Evolutionary conservation across 805 yeast species (phyloP), one percentile per base, ranked within the genome.

Genomic region (Candida nitratophila): DNA sequence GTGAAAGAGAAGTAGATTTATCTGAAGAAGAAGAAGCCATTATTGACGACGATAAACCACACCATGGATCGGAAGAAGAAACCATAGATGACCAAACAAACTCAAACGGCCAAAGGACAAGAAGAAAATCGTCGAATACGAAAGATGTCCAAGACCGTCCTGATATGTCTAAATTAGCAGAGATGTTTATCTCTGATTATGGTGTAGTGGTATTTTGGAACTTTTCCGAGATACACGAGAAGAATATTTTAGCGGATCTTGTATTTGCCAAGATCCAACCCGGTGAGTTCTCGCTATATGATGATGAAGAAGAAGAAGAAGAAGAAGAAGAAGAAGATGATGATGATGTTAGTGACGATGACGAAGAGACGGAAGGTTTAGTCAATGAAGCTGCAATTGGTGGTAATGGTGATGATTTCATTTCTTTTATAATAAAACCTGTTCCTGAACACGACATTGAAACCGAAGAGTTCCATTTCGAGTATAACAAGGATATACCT

Each of bases 141-240:
- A 16, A n/a, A 11, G 35, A 32, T 5, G 17, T 8, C 17, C 7
- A 5, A 15, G 15, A 36, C 3, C 39, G 40, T n/a, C 65, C 72
- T 0, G 80, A 78, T 46, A 67, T 74, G 41, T 64, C 75, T 3
- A 77, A 77, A 50, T 86, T 82, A 59, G 91, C 96, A 0, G 98
- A 91, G 56, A 74, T 93, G 71, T 93, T 93, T 56, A 76, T 93
- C 14, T 80, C 91, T 59, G 81, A 79, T 43, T 93, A 93, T 60
- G 99, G 99, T 19, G 95, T 91, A 14, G 88, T 93, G n/a, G 97
- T 93, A 19, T 90, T 93, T 57, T 93, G 99, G 99, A 93, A 93
- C 57, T 89, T 93, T 54, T 80, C 91, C 2, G 96, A 89, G 58
- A 71, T 77, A 8, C 96, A 93, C 58, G 99, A 93, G 56, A 89